phyloP scores from a whole-genome alignment of 805 yeast species.

The Clavispora vitiphila region DNA sequence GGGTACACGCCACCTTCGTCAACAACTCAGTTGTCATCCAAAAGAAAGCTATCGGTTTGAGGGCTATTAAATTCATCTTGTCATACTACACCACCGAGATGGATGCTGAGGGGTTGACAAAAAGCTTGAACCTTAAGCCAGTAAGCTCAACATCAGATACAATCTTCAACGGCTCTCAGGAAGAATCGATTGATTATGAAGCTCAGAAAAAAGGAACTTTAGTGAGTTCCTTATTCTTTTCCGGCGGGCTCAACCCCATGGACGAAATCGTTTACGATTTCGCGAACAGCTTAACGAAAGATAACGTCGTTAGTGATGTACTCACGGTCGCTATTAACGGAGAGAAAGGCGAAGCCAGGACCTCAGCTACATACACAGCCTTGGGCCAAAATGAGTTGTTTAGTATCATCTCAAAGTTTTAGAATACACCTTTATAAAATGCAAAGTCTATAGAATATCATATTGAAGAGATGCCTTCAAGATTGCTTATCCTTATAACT shows the following conservation, averaged over 20 bases:
- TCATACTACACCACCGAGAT: slow-evolving; percentile 23
- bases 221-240: slow-evolving; percentile 46
- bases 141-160: slow-evolving; percentile 10
- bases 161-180: slow-evolving; percentile 1
- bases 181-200: neutral
- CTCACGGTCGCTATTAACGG: slow-evolving; percentile 51
- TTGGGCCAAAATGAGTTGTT: slow-evolving; percentile 69
- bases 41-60: slow-evolving; percentile 51
- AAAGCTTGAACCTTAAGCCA: slow-evolving; percentile 22
- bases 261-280: slow-evolving; percentile 63
- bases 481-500: slow-evolving; percentile 47
- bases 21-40: slow-evolving; percentile 69
- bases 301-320: slow-evolving; percentile 37
- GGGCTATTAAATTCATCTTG: slow-evolving; percentile 53
- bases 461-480: slow-evolving; percentile 7
- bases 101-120: slow-evolving; percentile 15
- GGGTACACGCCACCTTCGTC: slow-evolving; percentile 72
- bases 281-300: slow-evolving; percentile 39
- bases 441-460: neutral
- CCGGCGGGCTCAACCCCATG: slow-evolving; percentile 65
- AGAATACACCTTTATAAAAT: neutral
- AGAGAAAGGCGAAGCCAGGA: slow-evolving; percentile 42
- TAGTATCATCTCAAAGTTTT: slow-evolving; percentile 37
- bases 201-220: neutral
- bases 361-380: slow-evolving; percentile 59